These are phyloP conservation scores for Euphorbia tirucalli DNA, from an alignment of 345 rosid species.

Conservation along the genomic window DNA sequence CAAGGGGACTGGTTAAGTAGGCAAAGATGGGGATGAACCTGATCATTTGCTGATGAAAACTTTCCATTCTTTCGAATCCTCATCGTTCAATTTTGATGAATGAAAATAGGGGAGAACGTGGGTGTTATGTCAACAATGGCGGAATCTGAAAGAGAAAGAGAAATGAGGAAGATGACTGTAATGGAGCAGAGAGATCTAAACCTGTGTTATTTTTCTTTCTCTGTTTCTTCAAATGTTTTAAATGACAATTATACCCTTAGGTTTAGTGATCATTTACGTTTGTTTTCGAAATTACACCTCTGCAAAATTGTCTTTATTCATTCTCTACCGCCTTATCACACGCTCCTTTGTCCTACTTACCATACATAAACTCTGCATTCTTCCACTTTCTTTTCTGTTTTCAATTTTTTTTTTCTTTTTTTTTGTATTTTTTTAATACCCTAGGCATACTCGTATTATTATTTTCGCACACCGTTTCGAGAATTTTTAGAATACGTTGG, in stretches of 20 bases:
- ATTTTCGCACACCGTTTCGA: too few relatives aligned
- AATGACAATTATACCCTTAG: background rate
- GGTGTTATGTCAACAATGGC: too few relatives aligned
- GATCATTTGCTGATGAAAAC: background rate
- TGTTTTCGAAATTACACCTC: background rate
- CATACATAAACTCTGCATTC: background rate
- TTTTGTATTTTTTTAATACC: too few relatives aligned
- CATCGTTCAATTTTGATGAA: background rate
- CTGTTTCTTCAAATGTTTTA: too few relatives aligned
- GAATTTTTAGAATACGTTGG: too few relatives aligned
- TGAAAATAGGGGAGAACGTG: too few relatives aligned
- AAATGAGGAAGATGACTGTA: too few relatives aligned
- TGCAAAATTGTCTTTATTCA: background rate
- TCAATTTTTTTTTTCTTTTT: too few relatives aligned
- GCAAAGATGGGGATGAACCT: background rate
- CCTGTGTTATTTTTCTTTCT: too few relatives aligned
- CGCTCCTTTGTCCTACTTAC: background rate
- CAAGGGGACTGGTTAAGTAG: slow-evolving; percentile 21
- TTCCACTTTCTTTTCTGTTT: background rate
- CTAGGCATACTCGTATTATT: too few relatives aligned
- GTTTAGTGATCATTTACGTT: background rate
- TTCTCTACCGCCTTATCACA: background rate
- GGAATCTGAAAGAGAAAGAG: background rate
- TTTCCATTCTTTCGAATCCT: slow-evolving; percentile 16
- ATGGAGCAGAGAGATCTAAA: too few relatives aligned